phyloP scores from a whole-genome alignment of 2,329 filamentous ascomycete species.

The Cladophialophora exuberans region DNA sequence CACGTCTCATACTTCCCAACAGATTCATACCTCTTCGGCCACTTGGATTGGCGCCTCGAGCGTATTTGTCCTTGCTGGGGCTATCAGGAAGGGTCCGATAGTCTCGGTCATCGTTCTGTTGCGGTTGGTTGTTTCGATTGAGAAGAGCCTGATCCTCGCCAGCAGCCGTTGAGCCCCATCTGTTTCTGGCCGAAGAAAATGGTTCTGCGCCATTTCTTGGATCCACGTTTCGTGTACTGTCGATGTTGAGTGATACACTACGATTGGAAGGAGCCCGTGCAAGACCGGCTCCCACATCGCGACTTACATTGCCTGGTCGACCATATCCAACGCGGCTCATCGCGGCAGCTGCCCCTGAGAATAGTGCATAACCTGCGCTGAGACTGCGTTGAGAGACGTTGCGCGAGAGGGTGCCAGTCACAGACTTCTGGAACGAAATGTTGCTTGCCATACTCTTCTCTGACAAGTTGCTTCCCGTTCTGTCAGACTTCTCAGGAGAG shows the following conservation, averaged over 20 bases:
- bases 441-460: constrained; percentile 48
- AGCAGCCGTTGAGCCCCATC: constrained; percentile 10
- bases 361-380: constrained; percentile 32
- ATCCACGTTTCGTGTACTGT: constrained; percentile 1
- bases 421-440: constrained; percentile 31
- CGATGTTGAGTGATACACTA: constrained; percentile 30
- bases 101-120: constrained; percentile 13
- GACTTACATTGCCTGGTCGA: constrained; percentile 6
- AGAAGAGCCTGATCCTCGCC: constrained; percentile 28
- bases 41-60: constrained; percentile 57
- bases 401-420: constrained; percentile 42
- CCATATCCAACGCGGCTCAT: constrained; percentile 26
- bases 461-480: constrained; percentile 61
- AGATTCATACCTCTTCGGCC: constrained; percentile 66
- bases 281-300: constrained; percentile 6
- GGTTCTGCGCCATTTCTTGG: constrained; percentile 19
- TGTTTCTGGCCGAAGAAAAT: constrained; percentile 25
- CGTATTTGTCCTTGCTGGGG: constrained; percentile 37
- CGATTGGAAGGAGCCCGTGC: constrained; percentile 30
- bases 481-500: constrained; percentile 50
- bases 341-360: constrained; percentile 33
- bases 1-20: constrained; percentile 69
- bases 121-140: constrained; percentile 22
- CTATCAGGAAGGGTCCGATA: constrained; percentile 28
- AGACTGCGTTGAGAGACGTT: constrained; percentile 31